phyloP scores from a whole-genome alignment of 2,329 filamentous ascomycete genomes.

The Pseudogymnoascus sp. region DNA sequence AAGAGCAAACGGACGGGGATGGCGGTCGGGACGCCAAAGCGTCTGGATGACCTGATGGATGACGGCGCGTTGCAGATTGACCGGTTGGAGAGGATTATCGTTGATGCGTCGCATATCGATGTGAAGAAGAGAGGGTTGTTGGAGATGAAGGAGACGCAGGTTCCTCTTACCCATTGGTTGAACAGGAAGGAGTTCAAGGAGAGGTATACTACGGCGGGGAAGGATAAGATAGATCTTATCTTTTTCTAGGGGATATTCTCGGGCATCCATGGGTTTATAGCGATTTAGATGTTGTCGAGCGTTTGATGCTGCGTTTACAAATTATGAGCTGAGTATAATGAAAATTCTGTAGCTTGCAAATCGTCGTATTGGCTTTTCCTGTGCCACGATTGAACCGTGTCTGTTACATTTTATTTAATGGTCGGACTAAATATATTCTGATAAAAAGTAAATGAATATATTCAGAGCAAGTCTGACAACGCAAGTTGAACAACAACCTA shows the following conservation, averaged over 20 bases:
- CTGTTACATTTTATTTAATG: background rate
- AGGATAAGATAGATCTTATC: slow-evolving; percentile 38
- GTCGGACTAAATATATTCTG: background rate
- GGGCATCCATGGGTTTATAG: background rate
- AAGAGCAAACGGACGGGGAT: slow-evolving; percentile 66
- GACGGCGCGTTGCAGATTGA: slow-evolving; percentile 65
- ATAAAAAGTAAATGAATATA: background rate
- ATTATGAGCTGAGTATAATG: background rate
- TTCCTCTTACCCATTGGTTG: slow-evolving; percentile 69
- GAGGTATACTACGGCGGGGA: slow-evolving; percentile 50
- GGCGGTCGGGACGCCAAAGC: slow-evolving; percentile 79
- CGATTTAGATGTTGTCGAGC: background rate
- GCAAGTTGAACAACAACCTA: no score
- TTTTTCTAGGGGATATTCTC: slow-evolving; percentile 32
- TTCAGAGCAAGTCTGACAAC: background rate
- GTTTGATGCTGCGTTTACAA: background rate
- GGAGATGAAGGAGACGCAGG: slow-evolving; percentile 89
- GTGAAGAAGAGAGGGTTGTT: slow-evolving; percentile 88
- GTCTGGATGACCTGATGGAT: slow-evolving; percentile 74
- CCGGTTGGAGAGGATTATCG: slow-evolving; percentile 67
- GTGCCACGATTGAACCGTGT: background rate
- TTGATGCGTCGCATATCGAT: slow-evolving; percentile 90
- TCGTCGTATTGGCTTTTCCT: background rate
- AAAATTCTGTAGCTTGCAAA: background rate
- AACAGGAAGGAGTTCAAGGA: slow-evolving; percentile 62